Conservation (phyloP, 2,329 filamentous ascomycete genomes). For the Penicillium oxalicum region DNA sequence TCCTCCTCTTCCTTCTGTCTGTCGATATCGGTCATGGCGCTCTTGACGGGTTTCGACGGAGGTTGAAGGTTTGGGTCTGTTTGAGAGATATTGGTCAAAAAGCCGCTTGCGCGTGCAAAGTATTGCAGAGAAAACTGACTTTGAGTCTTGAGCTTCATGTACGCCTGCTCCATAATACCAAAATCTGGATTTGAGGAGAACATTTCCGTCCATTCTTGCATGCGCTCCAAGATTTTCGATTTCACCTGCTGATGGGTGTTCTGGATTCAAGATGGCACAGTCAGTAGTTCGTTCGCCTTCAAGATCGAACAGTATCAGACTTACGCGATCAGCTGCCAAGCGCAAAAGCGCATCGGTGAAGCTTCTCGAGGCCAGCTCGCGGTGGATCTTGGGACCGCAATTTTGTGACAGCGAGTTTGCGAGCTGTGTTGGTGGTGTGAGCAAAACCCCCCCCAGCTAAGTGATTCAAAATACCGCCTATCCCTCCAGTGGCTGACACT, state of each 20-base stretch:
- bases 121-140: conserved; percentile 39
- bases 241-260: conserved; percentile 97
- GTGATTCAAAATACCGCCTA: not conserved
- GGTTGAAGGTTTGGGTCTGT: conserved; percentile 81
- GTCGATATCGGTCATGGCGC: conserved; percentile 80
- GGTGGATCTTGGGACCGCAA: conserved; percentile 78
- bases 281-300: not conserved
- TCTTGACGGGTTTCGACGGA: conserved; percentile 90
- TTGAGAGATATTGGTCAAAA: conserved; percentile 17
- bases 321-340: conserved; percentile 74
- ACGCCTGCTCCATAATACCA: conserved; percentile 96
- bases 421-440: conserved; percentile 48
- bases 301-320: conserved; percentile 4
- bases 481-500: not conserved
- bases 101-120: too few relatives aligned
- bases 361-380: conserved; percentile 81
- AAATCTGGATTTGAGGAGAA: conserved; percentile 83
- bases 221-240: conserved; percentile 90
- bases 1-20: conserved; percentile 95
- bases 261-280: conserved; percentile 22
- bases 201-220: conserved; percentile 95
- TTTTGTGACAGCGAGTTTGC: conserved; percentile 90
- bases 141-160: conserved; percentile 72
- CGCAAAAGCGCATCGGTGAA: conserved; percentile 91
- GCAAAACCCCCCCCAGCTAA: not conserved